Evolutionary conservation across 2,329 filamentous ascomycete species (phyloP).

Genomic region (Capronia coronata): DNA sequence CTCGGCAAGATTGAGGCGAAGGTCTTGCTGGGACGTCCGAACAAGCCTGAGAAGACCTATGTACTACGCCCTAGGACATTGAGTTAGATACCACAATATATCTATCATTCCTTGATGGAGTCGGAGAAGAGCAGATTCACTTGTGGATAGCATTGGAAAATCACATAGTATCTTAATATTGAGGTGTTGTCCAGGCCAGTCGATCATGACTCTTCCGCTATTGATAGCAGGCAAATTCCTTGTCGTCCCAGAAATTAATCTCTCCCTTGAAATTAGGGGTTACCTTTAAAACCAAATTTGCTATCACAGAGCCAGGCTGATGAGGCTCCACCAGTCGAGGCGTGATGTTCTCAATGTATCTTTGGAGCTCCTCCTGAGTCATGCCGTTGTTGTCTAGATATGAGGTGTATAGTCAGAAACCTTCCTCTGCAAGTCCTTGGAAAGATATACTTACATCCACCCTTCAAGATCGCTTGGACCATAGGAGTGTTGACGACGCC

Average conservation of each 20-base stretch:
- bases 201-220: background rate
- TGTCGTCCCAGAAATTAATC: conserved; percentile 7
- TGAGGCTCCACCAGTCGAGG: conserved; percentile 6
- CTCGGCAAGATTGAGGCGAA: background rate
- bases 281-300: background rate
- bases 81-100: background rate
- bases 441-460: conserved; percentile 3
- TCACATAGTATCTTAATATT: too few relatives aligned
- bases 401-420: too few relatives aligned
- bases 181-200: too few relatives aligned
- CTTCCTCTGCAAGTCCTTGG: too few relatives aligned
- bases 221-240: background rate
- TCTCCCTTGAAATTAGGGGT: background rate
- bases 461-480: conserved; percentile 33
- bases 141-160: too few relatives aligned
- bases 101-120: background rate
- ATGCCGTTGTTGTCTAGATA: conserved; percentile 4
- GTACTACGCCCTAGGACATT: background rate
- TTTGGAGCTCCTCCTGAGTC: conserved; percentile 1
- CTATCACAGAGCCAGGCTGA: conserved; percentile 4
- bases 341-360: conserved; percentile 1
- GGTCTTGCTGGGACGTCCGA: conserved; percentile 5
- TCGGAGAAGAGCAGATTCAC: background rate
- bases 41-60: background rate
- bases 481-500: conserved; percentile 83